Evolutionary conservation across 352 stramenopile genomes (phyloP).

Genomic region (Phytophthora sp.): DNA sequence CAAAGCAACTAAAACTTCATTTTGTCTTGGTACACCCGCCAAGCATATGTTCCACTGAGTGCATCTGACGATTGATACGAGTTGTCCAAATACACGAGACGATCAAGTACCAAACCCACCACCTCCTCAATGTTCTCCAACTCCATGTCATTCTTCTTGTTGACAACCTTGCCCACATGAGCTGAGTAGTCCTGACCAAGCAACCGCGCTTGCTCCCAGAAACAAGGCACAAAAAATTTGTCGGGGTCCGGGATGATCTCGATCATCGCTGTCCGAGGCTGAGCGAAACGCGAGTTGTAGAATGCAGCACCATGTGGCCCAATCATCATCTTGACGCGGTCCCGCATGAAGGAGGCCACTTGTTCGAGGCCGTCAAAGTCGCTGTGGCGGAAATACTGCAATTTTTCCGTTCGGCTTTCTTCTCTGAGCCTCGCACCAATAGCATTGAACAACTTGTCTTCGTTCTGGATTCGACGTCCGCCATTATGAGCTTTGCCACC

Average conservation of each 20-base stretch:
- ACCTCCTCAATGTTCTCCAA: slow-evolving; percentile 26
- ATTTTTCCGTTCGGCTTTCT: slow-evolving; percentile 2
- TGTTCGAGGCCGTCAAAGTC: slow-evolving; percentile 26
- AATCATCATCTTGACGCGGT: slow-evolving; percentile 39
- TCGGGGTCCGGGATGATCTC: slow-evolving; percentile 28
- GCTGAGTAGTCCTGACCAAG: slow-evolving; percentile 37
- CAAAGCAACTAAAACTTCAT: no score
- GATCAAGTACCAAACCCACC: slow-evolving; percentile 12
- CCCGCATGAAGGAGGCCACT: slow-evolving; percentile 31
- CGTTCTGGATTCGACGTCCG: slow-evolving; percentile 31
- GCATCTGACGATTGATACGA: slow-evolving; percentile 24
- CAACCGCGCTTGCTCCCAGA: slow-evolving; percentile 34
- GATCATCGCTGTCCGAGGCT: slow-evolving; percentile 30
- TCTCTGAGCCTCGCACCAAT: slow-evolving; percentile 23
- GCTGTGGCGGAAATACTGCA: slow-evolving; percentile 33
- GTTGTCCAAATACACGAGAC: slow-evolving; percentile 27
- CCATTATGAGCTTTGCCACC: slow-evolving; percentile 28
- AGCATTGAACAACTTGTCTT: slow-evolving; percentile 20
- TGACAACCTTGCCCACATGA: slow-evolving; percentile 20
- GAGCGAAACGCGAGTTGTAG: slow-evolving; percentile 34
- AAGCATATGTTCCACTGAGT: slow-evolving; percentile 24
- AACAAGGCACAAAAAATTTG: slow-evolving; percentile 32
- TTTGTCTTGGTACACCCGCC: no score
- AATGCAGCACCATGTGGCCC: slow-evolving; percentile 34
- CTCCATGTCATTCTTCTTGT: slow-evolving; percentile 20